Base-by-base conservation (phyloP, 305 asterid genomes). In the Fraxinus sp. region DNA sequence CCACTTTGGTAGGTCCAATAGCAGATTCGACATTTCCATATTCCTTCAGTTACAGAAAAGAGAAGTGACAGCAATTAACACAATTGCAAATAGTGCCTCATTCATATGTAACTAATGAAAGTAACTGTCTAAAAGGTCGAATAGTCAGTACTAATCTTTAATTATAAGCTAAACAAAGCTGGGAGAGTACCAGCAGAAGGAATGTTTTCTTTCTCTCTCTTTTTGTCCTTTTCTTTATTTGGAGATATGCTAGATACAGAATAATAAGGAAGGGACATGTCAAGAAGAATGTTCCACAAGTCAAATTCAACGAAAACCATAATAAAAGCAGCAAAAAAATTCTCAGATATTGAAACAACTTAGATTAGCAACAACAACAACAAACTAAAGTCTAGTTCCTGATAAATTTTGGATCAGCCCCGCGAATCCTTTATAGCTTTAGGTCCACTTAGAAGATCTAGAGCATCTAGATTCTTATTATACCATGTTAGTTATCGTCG, bases 11-110 rank as follows among this genome's bases (percentile, higher is more conserved):
- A 86, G 75, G 89, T 90, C 99, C 98, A 94, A 87, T 89, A 59
- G 98, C 98, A 95, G 93, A 90, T 80, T 89, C 90, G 92, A 90
- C 98, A 95, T 91, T 93, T 95, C 99, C 99, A 95, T 84, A 86
- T 84, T 88, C 98, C 99, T 94, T 93, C 97, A 92, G 89, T 86
- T 84, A 93, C 77, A 87, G 86, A 85, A 80, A 83, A 86, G 68
- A 82, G 9, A 74, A 70, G 75, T 86, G 89, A 77, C 75, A 77
- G 78, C 82, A 81, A 82, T 78, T 75, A 72, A 14, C 36, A 24
- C 35, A 37, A 76, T 59, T 76, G 78, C 84, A 44, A 20, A 24
- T 80, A 77, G 73, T 55, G 52, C 78, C 81, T 78, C 22, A 78
- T 70, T 77, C 78, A 75, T 41, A 49, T 32, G 66, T 57, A 66